These are phyloP conservation scores for Arxiozyma heterogenica DNA, from an alignment of 1,139 yeast species.

Conservation along the genomic window DNA sequence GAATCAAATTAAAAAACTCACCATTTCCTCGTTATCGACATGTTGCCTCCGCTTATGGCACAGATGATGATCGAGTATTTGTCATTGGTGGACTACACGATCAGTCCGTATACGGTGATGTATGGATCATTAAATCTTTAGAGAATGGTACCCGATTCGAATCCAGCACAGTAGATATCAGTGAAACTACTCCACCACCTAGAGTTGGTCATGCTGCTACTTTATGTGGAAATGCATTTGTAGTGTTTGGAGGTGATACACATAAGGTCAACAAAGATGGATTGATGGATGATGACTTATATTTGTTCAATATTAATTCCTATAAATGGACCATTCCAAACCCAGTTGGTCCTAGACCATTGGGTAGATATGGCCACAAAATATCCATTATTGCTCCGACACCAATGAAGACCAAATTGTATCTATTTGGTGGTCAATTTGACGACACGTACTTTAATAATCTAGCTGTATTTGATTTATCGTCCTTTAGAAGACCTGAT, in stretches of 20 bases:
- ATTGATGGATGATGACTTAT: conserved; percentile 77
- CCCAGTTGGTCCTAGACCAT: conserved; percentile 75
- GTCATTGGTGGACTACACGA: conserved; percentile 95
- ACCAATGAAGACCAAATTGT: conserved; percentile 62
- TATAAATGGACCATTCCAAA: conserved; percentile 84
- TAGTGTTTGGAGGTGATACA: conserved; percentile 95
- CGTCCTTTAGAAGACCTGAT: conserved; percentile 74
- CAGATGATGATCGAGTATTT: conserved; percentile 75
- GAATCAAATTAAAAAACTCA: conserved; percentile 58
- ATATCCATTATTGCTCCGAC: conserved; percentile 51
- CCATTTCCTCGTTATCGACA: conserved; percentile 96
- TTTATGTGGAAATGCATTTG: conserved; percentile 88
- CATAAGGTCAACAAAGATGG: conserved; percentile 71
- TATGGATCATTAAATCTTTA: conserved; percentile 63
- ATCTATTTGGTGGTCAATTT: conserved; percentile 90
- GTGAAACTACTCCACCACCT: conserved; percentile 79
- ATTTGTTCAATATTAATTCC: conserved; percentile 82
- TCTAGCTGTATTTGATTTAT: conserved; percentile 75
- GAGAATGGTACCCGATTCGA: conserved; percentile 36
- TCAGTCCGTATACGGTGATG: conserved; percentile 86
- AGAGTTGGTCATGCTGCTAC: conserved; percentile 94
- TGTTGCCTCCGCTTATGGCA: conserved; percentile 65
- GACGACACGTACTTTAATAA: conserved; percentile 84
- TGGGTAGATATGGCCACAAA: conserved; percentile 92
- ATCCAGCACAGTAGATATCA: conserved; percentile 58